These are phyloP conservation scores for Avena atlantica DNA, from an alignment of 176 grass and related monocot species.

Conservation along the genomic window DNA sequence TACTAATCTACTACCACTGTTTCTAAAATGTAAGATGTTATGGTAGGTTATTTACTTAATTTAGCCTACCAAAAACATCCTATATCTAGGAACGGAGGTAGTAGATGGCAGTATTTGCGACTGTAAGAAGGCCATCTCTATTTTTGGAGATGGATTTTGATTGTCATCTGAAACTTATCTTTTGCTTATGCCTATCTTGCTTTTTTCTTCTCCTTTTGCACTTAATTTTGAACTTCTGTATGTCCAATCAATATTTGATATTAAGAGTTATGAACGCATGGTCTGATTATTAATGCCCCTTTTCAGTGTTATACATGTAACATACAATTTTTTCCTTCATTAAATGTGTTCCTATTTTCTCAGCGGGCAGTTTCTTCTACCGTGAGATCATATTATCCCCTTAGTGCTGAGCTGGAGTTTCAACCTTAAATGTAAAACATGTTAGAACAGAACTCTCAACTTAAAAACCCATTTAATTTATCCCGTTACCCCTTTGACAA, in stretches of 20 bases:
- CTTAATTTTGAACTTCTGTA: neutral
- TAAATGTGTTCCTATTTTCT: neutral
- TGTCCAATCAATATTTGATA: neutral
- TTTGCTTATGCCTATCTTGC: constrained; percentile 1
- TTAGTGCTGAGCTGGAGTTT: neutral
- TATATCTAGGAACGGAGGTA: too few relatives aligned
- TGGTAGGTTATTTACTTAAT: too few relatives aligned
- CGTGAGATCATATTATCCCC: neutral
- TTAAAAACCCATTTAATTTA: neutral
- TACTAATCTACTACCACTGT: neutral
- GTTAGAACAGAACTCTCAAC: neutral
- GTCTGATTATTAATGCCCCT: neutral
- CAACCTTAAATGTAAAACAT: neutral
- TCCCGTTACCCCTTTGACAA: neutral
- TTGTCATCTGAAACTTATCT: neutral
- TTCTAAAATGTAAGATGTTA: too few relatives aligned
- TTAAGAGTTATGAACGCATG: neutral
- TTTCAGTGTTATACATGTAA: neutral
- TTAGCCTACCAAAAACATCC: too few relatives aligned
- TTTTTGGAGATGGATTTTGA: neutral
- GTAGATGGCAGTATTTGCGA: neutral
- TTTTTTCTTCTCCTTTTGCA: neutral
- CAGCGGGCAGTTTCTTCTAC: neutral
- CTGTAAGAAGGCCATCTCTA: neutral
- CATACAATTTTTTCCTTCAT: neutral